These are phyloP conservation scores for Camelina neglecta DNA, from an alignment of 345 rosid species.

Conservation along the genomic window DNA sequence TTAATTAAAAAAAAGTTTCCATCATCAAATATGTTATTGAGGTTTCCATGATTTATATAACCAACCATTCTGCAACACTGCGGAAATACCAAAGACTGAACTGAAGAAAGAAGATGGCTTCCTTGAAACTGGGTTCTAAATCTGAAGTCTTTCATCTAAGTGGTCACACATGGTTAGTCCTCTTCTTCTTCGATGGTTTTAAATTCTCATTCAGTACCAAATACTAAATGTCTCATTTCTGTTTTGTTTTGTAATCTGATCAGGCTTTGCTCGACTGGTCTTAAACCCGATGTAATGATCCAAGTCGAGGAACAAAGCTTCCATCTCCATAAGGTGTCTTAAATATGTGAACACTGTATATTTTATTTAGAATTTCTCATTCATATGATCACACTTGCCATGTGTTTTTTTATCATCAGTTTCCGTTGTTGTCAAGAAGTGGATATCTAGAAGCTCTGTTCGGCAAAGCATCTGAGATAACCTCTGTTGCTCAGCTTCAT, in stretches of 20 bases:
- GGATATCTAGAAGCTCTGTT: conserved; percentile 62
- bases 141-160: conserved; percentile 76
- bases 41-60: conserved; percentile 6
- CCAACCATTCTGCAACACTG: conserved; percentile 6
- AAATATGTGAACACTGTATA: not conserved
- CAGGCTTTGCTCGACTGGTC: conserved; percentile 82
- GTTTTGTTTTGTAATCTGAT: conserved; percentile 28
- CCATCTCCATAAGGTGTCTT: conserved; percentile 91
- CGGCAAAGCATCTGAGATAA: conserved; percentile 53
- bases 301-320: conserved; percentile 76
- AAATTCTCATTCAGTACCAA: not conserved
- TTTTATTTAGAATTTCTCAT: not conserved
- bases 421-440: conserved; percentile 90
- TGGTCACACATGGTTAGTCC: conserved; percentile 66
- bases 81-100: conserved; percentile 22
- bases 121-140: conserved; percentile 93
- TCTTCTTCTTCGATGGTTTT: conserved; percentile 7
- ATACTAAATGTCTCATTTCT: not conserved
- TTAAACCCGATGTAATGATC: conserved; percentile 73
- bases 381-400: not conserved
- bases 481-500: conserved; percentile 59
- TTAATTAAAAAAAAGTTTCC: not conserved
- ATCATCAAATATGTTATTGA: conserved; percentile 20
- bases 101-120: conserved; percentile 57
- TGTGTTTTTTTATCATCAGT: conserved; percentile 50